Evolutionary conservation across 129 eudicot species (phyloP), one percentile per base, ranked within the genome.

Genomic region (Flaveria linearis): DNA sequence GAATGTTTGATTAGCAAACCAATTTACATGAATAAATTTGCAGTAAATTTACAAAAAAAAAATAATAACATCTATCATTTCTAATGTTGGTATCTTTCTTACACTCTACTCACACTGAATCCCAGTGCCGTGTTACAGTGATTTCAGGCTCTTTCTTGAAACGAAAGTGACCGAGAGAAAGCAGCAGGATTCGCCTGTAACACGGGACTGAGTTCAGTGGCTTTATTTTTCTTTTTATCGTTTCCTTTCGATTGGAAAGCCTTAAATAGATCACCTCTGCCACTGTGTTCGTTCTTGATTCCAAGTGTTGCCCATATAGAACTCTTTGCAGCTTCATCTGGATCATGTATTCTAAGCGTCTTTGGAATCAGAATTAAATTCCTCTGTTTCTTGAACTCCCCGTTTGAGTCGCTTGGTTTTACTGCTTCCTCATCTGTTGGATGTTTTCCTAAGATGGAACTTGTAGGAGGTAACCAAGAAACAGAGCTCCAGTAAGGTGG

Each of bases 301-400:
- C 98, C 97, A 3, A 93, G 90, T 17, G 96, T 91, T 51, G 81
- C 87, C 96, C 97, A 93, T 80, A 93, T 90, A 53, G 97, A 91
- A 76, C 98, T 89, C 85, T 84, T 93, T 45, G 98, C 97, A 77
- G 98, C 97, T 60, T 93, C 98, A 83, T 93, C 96, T 51, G 95
- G 98, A 79, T 93, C 98, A 74, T 90, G 93, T 33, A 93, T 90
- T 84, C 98, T 85, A 81, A 93, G 85, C 2, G 90, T 93, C 61
- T 93, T 93, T 1, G 98, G 98, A 28, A 85, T 82, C 78, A 90
- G 61, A 79, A 92, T 76, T 11, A 87, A 74, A 8, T 67, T 81
- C 68, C 60, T 85, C 9, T 84, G 82, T 51, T 52, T 77, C 79
- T 76, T 82, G 22, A 74, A 58, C 18, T 82, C 82, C 22, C 64